phyloP scores from a whole-genome alignment of 768 basidiomycete genomes.

The Psilocybe subaeruginosa region DNA sequence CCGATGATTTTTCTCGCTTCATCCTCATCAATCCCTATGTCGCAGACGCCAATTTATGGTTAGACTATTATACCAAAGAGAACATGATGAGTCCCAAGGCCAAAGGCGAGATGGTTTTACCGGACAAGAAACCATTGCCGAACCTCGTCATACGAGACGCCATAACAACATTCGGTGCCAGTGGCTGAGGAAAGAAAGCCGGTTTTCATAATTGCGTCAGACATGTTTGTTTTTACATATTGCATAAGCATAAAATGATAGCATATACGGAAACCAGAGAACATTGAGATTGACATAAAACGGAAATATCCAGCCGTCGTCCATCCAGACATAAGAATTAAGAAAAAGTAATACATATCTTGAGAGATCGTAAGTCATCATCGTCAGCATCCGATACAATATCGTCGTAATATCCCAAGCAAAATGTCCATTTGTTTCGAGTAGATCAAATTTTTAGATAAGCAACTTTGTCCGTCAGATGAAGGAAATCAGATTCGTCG shows the following conservation, averaged over 20 bases:
- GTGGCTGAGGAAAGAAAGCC: neutral
- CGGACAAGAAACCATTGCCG: slow-evolving; percentile 46
- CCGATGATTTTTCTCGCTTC: slow-evolving; percentile 38
- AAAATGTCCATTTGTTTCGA: neutral
- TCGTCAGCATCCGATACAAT: neutral
- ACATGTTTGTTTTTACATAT: neutral
- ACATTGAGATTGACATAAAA: neutral
- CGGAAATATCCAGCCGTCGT: too few species aligned
- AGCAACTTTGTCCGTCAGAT: neutral
- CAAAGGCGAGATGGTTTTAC: slow-evolving; percentile 43
- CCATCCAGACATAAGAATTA: too few species aligned
- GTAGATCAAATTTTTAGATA: neutral
- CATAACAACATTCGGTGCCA: slow-evolving; percentile 21
- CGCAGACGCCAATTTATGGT: slow-evolving; percentile 43
- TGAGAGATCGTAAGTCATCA: neutral
- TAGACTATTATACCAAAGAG: slow-evolving; percentile 45
- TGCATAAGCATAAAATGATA: neutral
- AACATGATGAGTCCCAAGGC: slow-evolving; percentile 45
- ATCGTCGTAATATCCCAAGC: neutral
- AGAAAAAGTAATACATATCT: neutral
- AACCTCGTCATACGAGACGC: slow-evolving; percentile 41
- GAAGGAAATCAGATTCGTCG: neutral
- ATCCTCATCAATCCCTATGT: slow-evolving; percentile 43
- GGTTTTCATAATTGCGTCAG: neutral
- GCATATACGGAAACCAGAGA: neutral